Conservation (phyloP, 1,284 basidiomycete genomes). For the Ceraceosorus bombacis region DNA sequence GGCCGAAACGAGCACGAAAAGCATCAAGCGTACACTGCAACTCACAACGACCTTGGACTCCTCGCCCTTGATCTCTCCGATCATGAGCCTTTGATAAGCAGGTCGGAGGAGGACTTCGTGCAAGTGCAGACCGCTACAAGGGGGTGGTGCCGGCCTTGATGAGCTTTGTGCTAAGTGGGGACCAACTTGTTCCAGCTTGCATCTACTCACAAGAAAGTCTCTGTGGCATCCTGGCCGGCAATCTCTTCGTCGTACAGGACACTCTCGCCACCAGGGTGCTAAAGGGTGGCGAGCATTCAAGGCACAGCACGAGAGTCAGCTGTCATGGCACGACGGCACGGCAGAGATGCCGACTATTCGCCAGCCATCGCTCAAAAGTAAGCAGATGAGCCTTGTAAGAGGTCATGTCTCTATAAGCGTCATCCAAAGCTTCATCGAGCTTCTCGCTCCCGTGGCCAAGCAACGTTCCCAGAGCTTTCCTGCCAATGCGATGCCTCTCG, state of each 20-base stretch:
- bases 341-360: background rate
- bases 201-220: conserved; percentile 36
- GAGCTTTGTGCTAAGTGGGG: background rate
- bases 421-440: too few species aligned
- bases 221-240: conserved; percentile 46
- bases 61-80: conserved; percentile 44
- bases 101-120: conserved; percentile 43
- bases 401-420: too few species aligned
- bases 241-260: conserved; percentile 45
- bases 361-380: background rate
- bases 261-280: conserved; percentile 44
- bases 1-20: background rate
- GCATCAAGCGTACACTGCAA: conserved; percentile 5
- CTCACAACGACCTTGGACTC: conserved; percentile 30
- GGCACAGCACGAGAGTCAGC: background rate
- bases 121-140: conserved; percentile 38
- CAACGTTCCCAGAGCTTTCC: background rate
- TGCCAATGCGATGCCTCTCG: too few species aligned
- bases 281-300: background rate
- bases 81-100: conserved; percentile 36
- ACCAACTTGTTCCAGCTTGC: background rate
- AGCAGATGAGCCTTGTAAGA: background rate
- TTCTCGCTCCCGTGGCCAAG: background rate
- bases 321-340: too few species aligned
- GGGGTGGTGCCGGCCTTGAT: conserved; percentile 1